These are phyloP conservation scores for Rhodotorula sp. DNA, from an alignment of 1,284 basidiomycete species.

Conservation along the genomic window DNA sequence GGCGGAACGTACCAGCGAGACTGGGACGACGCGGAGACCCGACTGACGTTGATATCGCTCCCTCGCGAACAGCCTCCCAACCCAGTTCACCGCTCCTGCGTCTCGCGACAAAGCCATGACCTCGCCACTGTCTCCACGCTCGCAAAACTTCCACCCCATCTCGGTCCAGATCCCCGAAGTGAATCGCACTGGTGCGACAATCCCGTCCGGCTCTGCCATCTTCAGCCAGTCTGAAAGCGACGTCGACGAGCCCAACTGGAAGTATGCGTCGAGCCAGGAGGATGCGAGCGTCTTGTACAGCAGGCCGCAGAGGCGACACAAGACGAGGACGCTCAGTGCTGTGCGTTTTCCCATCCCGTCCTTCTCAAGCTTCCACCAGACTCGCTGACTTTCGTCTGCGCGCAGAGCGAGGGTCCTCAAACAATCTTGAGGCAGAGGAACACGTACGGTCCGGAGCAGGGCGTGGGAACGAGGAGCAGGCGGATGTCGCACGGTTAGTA, in stretches of 20 bases:
- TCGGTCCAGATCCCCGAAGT: neutral
- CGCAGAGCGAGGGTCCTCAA: constrained; percentile 28
- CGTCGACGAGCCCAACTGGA: constrained; percentile 11
- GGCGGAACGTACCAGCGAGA: too few species aligned
- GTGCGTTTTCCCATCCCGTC: neutral
- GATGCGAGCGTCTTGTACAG: constrained; percentile 39
- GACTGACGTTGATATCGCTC: too few species aligned
- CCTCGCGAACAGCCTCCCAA: too few species aligned
- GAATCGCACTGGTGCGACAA: constrained; percentile 1
- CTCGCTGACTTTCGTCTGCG: neutral
- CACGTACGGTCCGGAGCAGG: constrained; percentile 18
- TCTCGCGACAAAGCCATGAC: neutral
- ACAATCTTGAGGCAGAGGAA: constrained; percentile 32
- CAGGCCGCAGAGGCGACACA: constrained; percentile 30
- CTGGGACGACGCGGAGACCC: too few species aligned
- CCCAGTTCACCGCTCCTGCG: too few species aligned
- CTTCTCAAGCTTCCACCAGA: neutral
- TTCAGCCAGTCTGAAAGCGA: constrained; percentile 28
- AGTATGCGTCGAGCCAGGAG: constrained; percentile 23
- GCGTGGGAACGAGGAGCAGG: constrained; percentile 8
- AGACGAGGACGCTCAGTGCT: constrained; percentile 38
- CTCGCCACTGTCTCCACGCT: neutral
- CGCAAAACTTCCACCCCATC: neutral
- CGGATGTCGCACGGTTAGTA: constrained; percentile 41
- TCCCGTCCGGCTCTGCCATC: constrained; percentile 9